Evolutionary conservation across 331 rosid genomes (phyloP).

Genomic region (Malus hybrid): DNA sequence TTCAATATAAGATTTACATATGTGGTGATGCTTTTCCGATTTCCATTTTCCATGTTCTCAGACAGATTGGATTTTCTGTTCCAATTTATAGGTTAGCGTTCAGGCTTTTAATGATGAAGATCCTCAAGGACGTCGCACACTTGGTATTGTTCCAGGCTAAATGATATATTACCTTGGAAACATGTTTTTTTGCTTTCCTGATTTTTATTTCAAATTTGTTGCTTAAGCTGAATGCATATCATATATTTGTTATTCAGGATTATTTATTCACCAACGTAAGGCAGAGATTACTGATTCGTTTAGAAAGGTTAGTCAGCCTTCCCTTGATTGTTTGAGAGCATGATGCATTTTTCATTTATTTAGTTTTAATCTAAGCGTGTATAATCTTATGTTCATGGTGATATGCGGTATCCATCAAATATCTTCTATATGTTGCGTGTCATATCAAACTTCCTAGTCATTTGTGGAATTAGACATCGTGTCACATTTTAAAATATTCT

Average conservation of each 20-base stretch:
- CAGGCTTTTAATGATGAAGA: conserved; percentile 98
- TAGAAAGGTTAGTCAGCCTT: conserved; percentile 54
- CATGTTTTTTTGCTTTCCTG: not conserved
- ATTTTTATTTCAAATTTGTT: conserved; percentile 1
- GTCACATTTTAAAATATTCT: not conserved
- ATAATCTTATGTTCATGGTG: not conserved
- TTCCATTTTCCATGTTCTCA: conserved; percentile 8
- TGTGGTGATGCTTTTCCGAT: not conserved
- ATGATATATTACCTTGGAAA: conserved; percentile 6
- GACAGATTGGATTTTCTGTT: conserved; percentile 22
- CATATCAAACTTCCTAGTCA: not conserved
- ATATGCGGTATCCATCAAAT: not conserved
- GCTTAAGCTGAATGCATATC: conserved; percentile 10
- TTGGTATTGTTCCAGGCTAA: conserved; percentile 47
- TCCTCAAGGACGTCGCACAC: conserved; percentile 88
- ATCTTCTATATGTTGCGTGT: not conserved
- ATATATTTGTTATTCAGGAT: conserved; percentile 44
- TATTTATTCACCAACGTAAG: conserved; percentile 91
- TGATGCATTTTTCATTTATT: not conserved
- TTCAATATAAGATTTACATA: not conserved
- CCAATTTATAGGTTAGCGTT: conserved; percentile 68
- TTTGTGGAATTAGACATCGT: not conserved
- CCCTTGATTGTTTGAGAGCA: not conserved
- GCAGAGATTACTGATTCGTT: conserved; percentile 73
- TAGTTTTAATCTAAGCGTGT: no score